A percentile compares a stretch with the other conserved stretches of the same genome.
Evolutionary conservation across 2,329 filamentous ascomycete species (phyloP).

Genomic region (Cordyceps javanica): DNA sequence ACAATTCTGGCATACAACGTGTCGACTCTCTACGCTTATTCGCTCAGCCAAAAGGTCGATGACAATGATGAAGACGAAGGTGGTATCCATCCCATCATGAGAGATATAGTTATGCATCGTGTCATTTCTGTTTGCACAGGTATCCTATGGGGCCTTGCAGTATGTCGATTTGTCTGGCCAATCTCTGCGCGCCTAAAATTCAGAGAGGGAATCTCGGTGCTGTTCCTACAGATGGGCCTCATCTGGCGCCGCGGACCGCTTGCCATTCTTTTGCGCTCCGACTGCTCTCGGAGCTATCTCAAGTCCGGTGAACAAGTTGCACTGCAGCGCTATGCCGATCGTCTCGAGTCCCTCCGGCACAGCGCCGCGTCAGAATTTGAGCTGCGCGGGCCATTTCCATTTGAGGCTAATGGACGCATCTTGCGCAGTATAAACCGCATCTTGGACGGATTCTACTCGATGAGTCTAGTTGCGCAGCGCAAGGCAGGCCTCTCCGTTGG

Average conservation of each 20-base stretch:
- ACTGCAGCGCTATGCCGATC: conserved; percentile 66
- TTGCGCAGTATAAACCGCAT: conserved; percentile 70
- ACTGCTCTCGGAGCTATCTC: conserved; percentile 61
- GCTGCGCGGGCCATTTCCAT: conserved; percentile 73
- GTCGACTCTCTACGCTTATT: conserved; percentile 84
- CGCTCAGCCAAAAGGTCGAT: conserved; percentile 66
- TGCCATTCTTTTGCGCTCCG: conserved; percentile 59
- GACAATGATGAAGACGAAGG: conserved; percentile 77
- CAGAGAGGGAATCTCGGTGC: conserved; percentile 73
- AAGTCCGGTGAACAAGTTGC: conserved; percentile 76
- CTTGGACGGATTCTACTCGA: conserved; percentile 83
- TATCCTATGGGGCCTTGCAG: conserved; percentile 79
- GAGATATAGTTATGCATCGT: conserved; percentile 76
- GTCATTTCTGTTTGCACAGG: conserved; percentile 75
- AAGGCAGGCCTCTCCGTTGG: conserved; percentile 66
- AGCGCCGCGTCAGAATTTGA: conserved; percentile 75
- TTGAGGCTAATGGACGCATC: conserved; percentile 60
- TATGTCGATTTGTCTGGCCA: conserved; percentile 82
- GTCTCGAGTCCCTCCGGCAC: conserved; percentile 62
- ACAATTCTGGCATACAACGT: conserved; percentile 92
- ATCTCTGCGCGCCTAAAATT: conserved; percentile 79
- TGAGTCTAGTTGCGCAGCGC: conserved; percentile 82
- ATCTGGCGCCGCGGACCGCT: conserved; percentile 90
- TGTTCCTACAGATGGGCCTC: conserved; percentile 85
- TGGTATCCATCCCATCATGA: conserved; percentile 70